Base-by-base conservation (phyloP, 2,329 filamentous ascomycete species). In the Exserohilum turcica region DNA sequence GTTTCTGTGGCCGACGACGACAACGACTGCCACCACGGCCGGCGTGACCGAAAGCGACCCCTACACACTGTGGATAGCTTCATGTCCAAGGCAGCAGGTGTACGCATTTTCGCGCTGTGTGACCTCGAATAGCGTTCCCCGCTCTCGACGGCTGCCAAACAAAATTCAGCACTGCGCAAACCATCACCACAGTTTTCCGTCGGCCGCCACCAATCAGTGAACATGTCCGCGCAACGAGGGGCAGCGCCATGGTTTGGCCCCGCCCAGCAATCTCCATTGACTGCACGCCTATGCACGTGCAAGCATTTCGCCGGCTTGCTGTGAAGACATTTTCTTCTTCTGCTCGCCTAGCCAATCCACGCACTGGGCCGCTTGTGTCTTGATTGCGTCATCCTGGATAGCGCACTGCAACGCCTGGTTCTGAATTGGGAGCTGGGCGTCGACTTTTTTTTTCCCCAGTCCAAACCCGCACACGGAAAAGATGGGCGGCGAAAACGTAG, bases 401-500 rank as follows among this genome's bases (percentile, higher is more conserved):
- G 18, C 38, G 27, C 32, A 37, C 43, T 52, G 13, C 21, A 18
- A 37, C 21, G 43, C 7, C 43, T 38, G 13, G 12, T 19, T 15
- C 15, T 18, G 21, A 12, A 13, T 15, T 18, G n/a, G 28, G 6
- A 13, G 10, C 15, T 32, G 18, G 16, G 16, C 18, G 8, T 38
- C 43, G 37, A 5, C 36, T 46, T 19, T 15, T n/a, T 38, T 46
- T 46, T 21, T 15, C 7, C 7, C n/a, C n/a, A 35, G 19, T 21
- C 66, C 49, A 78, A 54, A 58, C 77, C 74, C 70, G 28, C n/a
- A 40, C 9, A 12, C 18, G 28, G 68, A 77, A 27, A 63, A 60
- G 54, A 54, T 51, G 46, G 36, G 21, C 13, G 29, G 27, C 13
- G 54, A 65, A n/a, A 58, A 66, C 16, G 79, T 88, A 40, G 86